phyloP scores from a whole-genome alignment of 495 filamentous ascomycete species.

The Bombardia bombarda region DNA sequence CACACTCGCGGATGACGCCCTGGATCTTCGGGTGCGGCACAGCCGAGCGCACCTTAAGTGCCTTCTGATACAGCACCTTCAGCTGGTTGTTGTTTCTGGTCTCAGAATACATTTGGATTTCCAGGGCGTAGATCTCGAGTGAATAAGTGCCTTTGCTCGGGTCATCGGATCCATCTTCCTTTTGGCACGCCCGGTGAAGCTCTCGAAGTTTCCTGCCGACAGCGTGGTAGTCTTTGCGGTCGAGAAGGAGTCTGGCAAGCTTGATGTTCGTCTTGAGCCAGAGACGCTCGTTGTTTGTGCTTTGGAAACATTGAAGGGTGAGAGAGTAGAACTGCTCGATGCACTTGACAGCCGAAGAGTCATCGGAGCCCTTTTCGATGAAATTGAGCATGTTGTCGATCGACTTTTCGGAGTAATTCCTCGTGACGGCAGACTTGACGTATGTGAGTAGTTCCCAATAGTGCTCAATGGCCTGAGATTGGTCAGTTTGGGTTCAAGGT shows the following conservation, averaged over 20 bases:
- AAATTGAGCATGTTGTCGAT: slow-evolving; percentile 99
- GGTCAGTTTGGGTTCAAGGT: too few relatives aligned
- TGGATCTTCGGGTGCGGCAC: slow-evolving; percentile 98
- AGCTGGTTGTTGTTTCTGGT: slow-evolving; percentile 95
- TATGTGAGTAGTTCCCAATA: slow-evolving; percentile 94
- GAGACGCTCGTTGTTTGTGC: slow-evolving; percentile 91
- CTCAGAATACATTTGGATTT: slow-evolving; percentile 98
- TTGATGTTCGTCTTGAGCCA: slow-evolving; percentile 99
- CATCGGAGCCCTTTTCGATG: slow-evolving; percentile 87
- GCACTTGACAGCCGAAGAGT: slow-evolving; percentile 63
- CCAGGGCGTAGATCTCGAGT: slow-evolving; percentile 90
- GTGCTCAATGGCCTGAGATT: slow-evolving; percentile 77
- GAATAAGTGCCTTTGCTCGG: slow-evolving; percentile 94
- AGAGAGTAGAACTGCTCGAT: slow-evolving; percentile 96
- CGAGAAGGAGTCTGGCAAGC: slow-evolving; percentile 81
- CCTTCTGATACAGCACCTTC: slow-evolving; percentile 85
- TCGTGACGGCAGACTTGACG: slow-evolving; percentile 91
- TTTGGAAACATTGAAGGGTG: slow-evolving; percentile 90
- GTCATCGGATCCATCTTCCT: slow-evolving; percentile 83
- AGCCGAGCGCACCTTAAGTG: slow-evolving; percentile 83
- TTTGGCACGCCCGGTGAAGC: slow-evolving; percentile 83
- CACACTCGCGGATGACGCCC: slow-evolving; percentile 97
- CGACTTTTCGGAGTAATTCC: slow-evolving; percentile 98
- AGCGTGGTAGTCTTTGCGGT: slow-evolving; percentile 77
- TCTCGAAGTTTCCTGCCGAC: slow-evolving; percentile 80